phyloP scores from a whole-genome alignment of 495 filamentous ascomycete species.

The Aspergillus coremiiformis region DNA sequence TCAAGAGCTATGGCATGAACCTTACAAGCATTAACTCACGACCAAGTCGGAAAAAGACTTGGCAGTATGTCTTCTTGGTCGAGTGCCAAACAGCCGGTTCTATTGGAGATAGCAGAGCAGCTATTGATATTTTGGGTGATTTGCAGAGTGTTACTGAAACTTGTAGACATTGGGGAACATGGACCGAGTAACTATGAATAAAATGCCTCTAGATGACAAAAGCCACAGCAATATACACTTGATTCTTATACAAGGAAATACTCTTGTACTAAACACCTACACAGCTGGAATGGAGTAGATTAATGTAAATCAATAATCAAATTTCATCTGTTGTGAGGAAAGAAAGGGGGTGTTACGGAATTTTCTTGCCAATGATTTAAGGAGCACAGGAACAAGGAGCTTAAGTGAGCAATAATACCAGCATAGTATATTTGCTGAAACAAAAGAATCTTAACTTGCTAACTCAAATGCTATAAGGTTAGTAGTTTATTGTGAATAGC shows the following conservation, averaged over 20 bases:
- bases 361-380: slow-evolving; percentile 1
- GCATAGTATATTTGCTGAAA: background rate
- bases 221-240: background rate
- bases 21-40: slow-evolving; percentile 85
- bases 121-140: slow-evolving; percentile 20
- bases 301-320: too few relatives aligned
- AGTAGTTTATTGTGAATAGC: slow-evolving; percentile 19
- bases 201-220: background rate
- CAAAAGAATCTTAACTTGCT: slow-evolving; percentile 18
- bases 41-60: slow-evolving; percentile 65
- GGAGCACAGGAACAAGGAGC: slow-evolving; percentile 7
- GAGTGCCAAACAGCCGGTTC: slow-evolving; percentile 61
- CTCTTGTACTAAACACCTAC: too few relatives aligned
- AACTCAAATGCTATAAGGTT: slow-evolving; percentile 18
- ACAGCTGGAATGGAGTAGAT: too few relatives aligned
- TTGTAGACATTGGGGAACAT: slow-evolving; percentile 37
- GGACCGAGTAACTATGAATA: slow-evolving; percentile 30
- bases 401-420: slow-evolving; percentile 10
- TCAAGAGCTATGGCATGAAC: slow-evolving; percentile 64
- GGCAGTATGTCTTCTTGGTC: slow-evolving; percentile 93
- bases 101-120: slow-evolving; percentile 21
- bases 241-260: too few relatives aligned
- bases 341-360: too few relatives aligned
- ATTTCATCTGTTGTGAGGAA: too few relatives aligned
- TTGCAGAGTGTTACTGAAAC: slow-evolving; percentile 28